Evolutionary conservation across 2,329 filamentous ascomycete species (phyloP).

Genomic region (Cladophialophora bantiana): DNA sequence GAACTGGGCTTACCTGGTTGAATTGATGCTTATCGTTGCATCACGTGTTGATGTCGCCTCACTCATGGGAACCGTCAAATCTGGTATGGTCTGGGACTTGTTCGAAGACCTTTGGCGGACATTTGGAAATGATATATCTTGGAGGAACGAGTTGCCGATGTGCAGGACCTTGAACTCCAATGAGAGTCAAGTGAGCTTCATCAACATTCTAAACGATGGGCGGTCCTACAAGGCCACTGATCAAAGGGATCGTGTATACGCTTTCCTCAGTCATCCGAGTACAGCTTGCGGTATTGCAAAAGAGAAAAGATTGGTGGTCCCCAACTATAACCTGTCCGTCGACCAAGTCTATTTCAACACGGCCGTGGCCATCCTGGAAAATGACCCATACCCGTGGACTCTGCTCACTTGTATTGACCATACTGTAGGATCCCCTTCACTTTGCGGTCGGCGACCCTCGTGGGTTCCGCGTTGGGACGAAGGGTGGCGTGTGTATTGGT

Average conservation of each 20-base stretch:
- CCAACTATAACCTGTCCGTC: constrained; percentile 28
- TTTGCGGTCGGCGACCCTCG: constrained; percentile 15
- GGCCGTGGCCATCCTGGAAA: constrained; percentile 8
- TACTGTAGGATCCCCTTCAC: neutral
- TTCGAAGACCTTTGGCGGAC: constrained; percentile 18
- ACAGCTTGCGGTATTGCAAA: constrained; percentile 8
- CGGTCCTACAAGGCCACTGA: constrained; percentile 21
- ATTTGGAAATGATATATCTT: constrained; percentile 15
- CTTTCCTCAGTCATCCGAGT: constrained; percentile 30
- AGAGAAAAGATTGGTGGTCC: constrained; percentile 9
- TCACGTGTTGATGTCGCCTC: constrained; percentile 13
- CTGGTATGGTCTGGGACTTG: constrained; percentile 19
- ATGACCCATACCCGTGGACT: constrained; percentile 20
- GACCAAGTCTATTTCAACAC: constrained; percentile 26
- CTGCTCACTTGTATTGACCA: constrained; percentile 24
- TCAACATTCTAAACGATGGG: constrained; percentile 25
- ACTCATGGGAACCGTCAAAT: constrained; percentile 17
- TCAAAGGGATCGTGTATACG: constrained; percentile 30
- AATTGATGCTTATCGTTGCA: constrained; percentile 19
- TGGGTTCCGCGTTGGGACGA: constrained; percentile 31
- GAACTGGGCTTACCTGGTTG: constrained; percentile 21
- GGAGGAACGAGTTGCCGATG: constrained; percentile 22
- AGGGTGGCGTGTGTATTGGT: constrained; percentile 21
- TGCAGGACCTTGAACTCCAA: constrained; percentile 2
- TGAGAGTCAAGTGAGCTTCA: neutral